Evolutionary conservation across 2,329 filamentous ascomycete species (phyloP), one percentile per base, ranked within the genome.

Genomic region (Diaporthe helianthi): DNA sequence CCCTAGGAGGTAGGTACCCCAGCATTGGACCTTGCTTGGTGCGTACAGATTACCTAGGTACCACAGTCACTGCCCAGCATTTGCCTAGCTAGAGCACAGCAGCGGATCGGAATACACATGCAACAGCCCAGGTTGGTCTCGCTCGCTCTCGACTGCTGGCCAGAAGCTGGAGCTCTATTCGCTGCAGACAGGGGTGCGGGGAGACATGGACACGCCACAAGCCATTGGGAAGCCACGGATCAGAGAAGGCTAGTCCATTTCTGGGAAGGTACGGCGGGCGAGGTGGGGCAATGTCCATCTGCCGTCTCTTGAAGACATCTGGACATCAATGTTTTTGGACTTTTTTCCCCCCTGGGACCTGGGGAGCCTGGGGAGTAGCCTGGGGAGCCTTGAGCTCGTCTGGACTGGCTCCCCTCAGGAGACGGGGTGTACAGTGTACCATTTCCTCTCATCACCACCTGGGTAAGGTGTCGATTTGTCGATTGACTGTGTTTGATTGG

Each of bases 111-210:
- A 47, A 61, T 49, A 63, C 58, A 49, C 19, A 36, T 47, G 55
- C 38, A 22, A 47, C 58, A 63, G 58, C 31, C 58, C 44, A 36
- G 58, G 58, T 19, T 29, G 29, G 44, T 47, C 58, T 63, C 44
- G 44, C 58, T 24, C 44, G 44, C 44, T 24, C 58, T 63, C 19
- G n/a, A 49, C 41, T 49, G 55, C 55, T 61, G 36, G 17, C 54
- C 22, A 24, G 55, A 46, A 44, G 58, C 58, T 63, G 29, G 44
- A 63, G 58, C 44, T 63, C 58, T 63, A 63, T 63, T 63, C 58
- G 58, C 44, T 49, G 58, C 58, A 26, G 55, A 47, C 41, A 38
- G 55, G 55, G 41, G 29, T 36, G 13, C 29, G 19, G 58, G 58
- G 17, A 49, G 58, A 49, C 26, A 63, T 36, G n/a, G n/a, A 24